Evolutionary conservation across 352 stramenopile species (phyloP), one percentile per base, ranked within the genome.

Genomic region (Blastocystis sp.): DNA sequence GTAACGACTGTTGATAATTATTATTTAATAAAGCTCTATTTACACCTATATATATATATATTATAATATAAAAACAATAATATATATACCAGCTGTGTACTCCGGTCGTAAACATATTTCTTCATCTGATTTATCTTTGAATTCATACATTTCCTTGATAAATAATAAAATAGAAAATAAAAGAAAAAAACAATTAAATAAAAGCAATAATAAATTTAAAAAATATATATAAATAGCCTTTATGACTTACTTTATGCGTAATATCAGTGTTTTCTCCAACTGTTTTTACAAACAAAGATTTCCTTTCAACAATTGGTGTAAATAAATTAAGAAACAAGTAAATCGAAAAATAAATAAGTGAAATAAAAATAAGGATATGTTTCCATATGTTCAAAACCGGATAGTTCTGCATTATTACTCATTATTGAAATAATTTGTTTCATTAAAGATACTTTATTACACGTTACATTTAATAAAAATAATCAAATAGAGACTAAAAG

Each of bases 141-240:
- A 62, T 13, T 39, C 42, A 19, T 62, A 62, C 52, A 62, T 54
- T 19, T 62, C 52, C 52, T 62, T n/a, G n/a, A n/a, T n/a, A n/a
- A n/a, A n/a, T n/a, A n/a, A n/a, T n/a, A n/a, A n/a, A n/a, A n/a
- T n/a, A n/a, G n/a, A n/a, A n/a, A n/a, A n/a, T n/a, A n/a, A n/a
- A n/a, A n/a, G n/a, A n/a, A n/a, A n/a, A n/a, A n/a, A n/a, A n/a
- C n/a, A n/a, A n/a, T n/a, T n/a, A n/a, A n/a, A n/a, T n/a, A n/a
- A n/a, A n/a, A n/a, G n/a, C n/a, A n/a, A n/a, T n/a, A n/a, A n/a
- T n/a, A n/a, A n/a, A n/a, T n/a, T n/a, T n/a, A n/a, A n/a, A n/a
- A n/a, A n/a, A 52, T n/a, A 36, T 10, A 13, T 48, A 10, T 43
- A 13, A 32, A 11, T 10, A 2, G 6, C 28, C 5, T 18, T 2